Base-by-base conservation (phyloP, 2,329 filamentous ascomycete genomes). In the Cordyceps militaris region DNA sequence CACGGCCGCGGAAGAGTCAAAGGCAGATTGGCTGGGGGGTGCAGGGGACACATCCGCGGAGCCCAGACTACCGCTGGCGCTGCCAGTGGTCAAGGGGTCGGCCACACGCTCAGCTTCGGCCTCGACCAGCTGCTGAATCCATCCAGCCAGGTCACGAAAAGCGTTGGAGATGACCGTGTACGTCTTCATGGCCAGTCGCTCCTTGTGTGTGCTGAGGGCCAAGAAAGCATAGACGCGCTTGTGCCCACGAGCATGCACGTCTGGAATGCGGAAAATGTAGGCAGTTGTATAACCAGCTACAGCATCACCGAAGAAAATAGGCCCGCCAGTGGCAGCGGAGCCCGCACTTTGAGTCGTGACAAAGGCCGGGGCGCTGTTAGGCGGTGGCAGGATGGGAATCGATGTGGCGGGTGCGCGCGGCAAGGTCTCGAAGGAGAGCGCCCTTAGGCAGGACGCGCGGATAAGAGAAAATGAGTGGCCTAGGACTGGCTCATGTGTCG, bases 171-270 rank as follows among this genome's bases (percentile, higher is more conserved):
- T 75, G 62, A 83, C 82, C 38, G 79, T 79, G 66, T 87, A 87
- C 0, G 82, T 79, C 68, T 85, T 84, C 80, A 88, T 85, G 46
- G 83, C 83, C 14, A 83, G 71, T 14, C 82, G 78, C 69, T 87
- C 84, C 53, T 81, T 81, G 68, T 87, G 82, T 11, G 83, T 86
- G 67, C 79, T 85, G 48, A 87, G 77, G 2, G 84, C 83, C 59
- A 88, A 70, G 60, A 88, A 83, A 11, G 85, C 85, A 65, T 88
- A 88, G 13, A 87, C 81, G n/a, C 85, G 79, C 69, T 85, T 84
- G 63, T 86, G 82, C 4, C 85, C 85, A 13, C 85, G 81, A 14
- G 85, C 85, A 61, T 86, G 84, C 36, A 86, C 75, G 66, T 88
- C 85, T 7, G 84, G 81, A 43, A 88, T 85, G 26, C 85, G 84